phyloP scores from a whole-genome alignment of 2,329 filamentous ascomycete genomes.

The Stemphylium beticola region DNA sequence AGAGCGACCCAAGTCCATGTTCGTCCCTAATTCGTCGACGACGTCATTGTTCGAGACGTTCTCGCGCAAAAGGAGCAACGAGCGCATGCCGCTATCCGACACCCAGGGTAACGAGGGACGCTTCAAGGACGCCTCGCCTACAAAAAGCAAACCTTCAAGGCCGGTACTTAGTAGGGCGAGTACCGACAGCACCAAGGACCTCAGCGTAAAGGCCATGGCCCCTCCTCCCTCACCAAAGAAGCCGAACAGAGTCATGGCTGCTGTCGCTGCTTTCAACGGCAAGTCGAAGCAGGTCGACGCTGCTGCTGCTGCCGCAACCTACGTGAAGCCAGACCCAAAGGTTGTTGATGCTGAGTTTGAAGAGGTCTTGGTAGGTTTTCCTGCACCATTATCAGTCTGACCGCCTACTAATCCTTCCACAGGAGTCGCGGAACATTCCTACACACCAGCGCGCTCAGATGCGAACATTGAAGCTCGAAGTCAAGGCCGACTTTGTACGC shows the following conservation, averaged over 20 bases:
- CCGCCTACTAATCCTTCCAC: slow-evolving; percentile 48
- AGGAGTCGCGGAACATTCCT: slow-evolving; percentile 91
- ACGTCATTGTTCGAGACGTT: slow-evolving; percentile 50
- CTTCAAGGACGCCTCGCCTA: slow-evolving; percentile 29
- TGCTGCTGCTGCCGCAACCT: slow-evolving; percentile 24
- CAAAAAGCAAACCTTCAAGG: slow-evolving; percentile 26
- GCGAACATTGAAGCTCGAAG: slow-evolving; percentile 83
- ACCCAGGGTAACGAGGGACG: slow-evolving; percentile 43
- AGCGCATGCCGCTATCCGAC: slow-evolving; percentile 41
- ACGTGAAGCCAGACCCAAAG: slow-evolving; percentile 56
- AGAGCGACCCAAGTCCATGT: slow-evolving; percentile 61
- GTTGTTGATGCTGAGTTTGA: slow-evolving; percentile 69
- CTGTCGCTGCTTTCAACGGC: slow-evolving; percentile 67
- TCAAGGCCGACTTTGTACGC: slow-evolving; percentile 94
- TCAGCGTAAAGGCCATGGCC: slow-evolving; percentile 17
- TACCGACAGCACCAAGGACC: slow-evolving; percentile 36
- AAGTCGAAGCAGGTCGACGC: slow-evolving; percentile 53
- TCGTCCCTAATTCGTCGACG: slow-evolving; percentile 51
- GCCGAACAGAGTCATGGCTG: slow-evolving; percentile 65
- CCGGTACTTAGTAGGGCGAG: slow-evolving; percentile 35
- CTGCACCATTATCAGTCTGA: slow-evolving; percentile 17
- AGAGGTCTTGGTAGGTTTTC: slow-evolving; percentile 61
- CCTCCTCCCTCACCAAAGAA: slow-evolving; percentile 43
- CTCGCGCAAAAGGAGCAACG: slow-evolving; percentile 45
- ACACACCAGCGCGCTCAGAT: slow-evolving; percentile 95